A percentile compares a stretch with the other conserved stretches of the same genome.
phyloP scores from a whole-genome alignment of 345 rosid genomes.

The Pistacia integerrima region DNA sequence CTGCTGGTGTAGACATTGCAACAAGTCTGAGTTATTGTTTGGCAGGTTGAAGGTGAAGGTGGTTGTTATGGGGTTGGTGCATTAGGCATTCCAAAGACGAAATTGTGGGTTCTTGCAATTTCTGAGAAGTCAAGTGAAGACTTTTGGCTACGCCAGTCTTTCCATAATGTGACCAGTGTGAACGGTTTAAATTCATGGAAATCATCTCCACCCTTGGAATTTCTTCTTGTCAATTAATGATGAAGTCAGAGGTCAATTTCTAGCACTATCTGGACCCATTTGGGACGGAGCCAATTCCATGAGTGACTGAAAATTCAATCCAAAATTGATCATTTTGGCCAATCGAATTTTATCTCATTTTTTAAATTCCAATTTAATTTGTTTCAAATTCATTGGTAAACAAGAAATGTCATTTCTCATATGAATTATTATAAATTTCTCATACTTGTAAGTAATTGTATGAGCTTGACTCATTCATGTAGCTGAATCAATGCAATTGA shows the following conservation, averaged over 20 bases:
- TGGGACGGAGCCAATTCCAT: too few relatives aligned
- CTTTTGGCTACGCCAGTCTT: conserved; percentile 4
- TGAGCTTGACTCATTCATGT: neutral
- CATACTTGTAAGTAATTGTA: neutral
- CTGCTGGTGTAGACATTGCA: conserved; percentile 60
- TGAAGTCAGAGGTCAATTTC: too few relatives aligned
- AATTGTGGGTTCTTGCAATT: conserved; percentile 9
- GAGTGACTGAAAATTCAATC: too few relatives aligned
- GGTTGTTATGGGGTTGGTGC: neutral
- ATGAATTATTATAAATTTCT: neutral
- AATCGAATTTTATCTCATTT: neutral
- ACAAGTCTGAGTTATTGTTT: neutral
- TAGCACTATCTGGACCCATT: too few relatives aligned
- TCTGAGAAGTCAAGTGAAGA: conserved; percentile 4
- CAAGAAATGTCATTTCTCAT: neutral
- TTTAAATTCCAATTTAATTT: too few relatives aligned
- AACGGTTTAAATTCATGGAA: too few relatives aligned
- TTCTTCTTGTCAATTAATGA: too few relatives aligned
- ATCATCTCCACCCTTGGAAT: too few relatives aligned
- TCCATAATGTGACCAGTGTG: neutral
- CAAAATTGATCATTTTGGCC: too few relatives aligned
- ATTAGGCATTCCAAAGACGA: conserved; percentile 14
- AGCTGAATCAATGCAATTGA: neutral
- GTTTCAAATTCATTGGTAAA: neutral
- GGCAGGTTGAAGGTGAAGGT: neutral